Evolutionary conservation across 1,284 basidiomycete genomes (phyloP).

Genomic region (Puccinia horiana): DNA sequence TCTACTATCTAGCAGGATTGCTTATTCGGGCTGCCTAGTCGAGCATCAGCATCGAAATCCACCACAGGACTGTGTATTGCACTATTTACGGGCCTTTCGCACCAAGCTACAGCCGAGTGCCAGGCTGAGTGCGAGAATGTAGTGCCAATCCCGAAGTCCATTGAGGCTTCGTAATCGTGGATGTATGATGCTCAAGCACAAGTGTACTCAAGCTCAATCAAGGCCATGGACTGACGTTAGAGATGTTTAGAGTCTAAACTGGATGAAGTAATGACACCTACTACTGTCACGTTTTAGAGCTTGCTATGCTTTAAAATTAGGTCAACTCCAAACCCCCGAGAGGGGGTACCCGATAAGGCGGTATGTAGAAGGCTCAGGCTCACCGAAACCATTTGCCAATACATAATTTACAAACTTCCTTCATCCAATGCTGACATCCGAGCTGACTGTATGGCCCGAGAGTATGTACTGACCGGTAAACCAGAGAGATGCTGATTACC

Average conservation of each 20-base stretch:
- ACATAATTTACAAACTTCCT: not conserved
- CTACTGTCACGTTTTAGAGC: no score
- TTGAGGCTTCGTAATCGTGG: not conserved
- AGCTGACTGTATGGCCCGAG: not conserved
- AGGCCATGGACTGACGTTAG: not conserved
- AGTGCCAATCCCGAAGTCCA: constrained; percentile 9
- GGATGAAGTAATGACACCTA: no score
- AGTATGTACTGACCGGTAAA: not conserved
- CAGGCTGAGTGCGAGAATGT: not conserved
- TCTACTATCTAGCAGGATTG: constrained; percentile 29
- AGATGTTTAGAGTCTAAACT: no score
- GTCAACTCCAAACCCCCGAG: no score
- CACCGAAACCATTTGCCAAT: not conserved
- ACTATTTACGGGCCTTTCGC: not conserved
- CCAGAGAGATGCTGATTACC: not conserved
- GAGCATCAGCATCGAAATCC: constrained; percentile 15
- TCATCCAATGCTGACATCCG: not conserved
- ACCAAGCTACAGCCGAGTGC: no score
- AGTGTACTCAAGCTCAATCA: not conserved
- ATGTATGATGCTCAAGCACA: not conserved
- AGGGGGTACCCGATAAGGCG: not conserved
- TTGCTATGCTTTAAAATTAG: no score
- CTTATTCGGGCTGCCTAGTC: constrained; percentile 17
- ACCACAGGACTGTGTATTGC: not conserved
- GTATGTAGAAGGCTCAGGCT: not conserved